Base-by-base conservation (phyloP, 2,329 filamentous ascomycete genomes). In the Calonectria hongkongensis region DNA sequence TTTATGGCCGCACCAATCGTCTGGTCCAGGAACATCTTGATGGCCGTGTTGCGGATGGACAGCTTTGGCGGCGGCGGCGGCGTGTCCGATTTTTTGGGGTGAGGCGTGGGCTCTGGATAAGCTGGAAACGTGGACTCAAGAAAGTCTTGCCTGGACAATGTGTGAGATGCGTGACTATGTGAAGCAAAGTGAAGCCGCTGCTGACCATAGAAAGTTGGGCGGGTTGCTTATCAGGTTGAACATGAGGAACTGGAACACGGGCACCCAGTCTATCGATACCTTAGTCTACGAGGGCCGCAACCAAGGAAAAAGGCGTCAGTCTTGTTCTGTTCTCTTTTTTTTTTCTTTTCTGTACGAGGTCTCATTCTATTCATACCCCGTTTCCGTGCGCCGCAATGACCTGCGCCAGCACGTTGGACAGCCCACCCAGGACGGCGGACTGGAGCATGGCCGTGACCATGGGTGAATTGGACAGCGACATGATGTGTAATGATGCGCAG, bases 181-280 rank as follows among this genome's bases (percentile, higher is more conserved):
- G 50, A 65, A 21, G 41, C 41, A 30, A 21, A 0, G 33, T 71
- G 73, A 73, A 65, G 21, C 9, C 15, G 15, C 41, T n/a, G 83
- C 85, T 78, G 83, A 92, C 95, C 95, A 98, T 79, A 94, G 82
- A 81, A 95, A 94, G 84, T 98, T 98, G 54, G 94, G 94, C 3
- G 95, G 95, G 48, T 92, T 93, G 83, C 89, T 93, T 72, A 98
- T 81, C 41, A 94, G 81, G 75, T 92, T 90, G 86, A 93, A 98
- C 66, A 95, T 80, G 65, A 94, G 85, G 84, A 97, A 98, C 81
- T 95, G 94, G 77, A 95, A 85, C 51, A 98, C 88, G 4, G 93
- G 91, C 6, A 89, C 84, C 84, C 89, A 88, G 83, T 95, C 90
- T 78, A 97, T 86, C 28, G 86, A 83, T 66, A 94, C 88, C 13